These are phyloP conservation scores for Cyanidioschyzon merolae DNA, from an alignment of 23 red algal species.

Conservation along the genomic window DNA sequence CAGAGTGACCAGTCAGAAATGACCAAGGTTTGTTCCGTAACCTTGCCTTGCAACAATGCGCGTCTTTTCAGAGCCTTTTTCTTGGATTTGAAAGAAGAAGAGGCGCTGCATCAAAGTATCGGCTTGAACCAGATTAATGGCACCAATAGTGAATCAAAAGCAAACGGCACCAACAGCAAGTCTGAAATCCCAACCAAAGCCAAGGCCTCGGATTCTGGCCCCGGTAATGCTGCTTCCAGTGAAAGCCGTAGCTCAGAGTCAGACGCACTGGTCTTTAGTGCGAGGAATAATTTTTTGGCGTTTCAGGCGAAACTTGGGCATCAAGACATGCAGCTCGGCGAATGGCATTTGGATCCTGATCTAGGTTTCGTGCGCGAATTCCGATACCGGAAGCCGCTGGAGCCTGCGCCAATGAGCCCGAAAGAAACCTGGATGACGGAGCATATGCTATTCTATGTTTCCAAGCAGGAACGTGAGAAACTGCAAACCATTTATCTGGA, in stretches of 20 bases:
- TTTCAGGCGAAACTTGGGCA: neutral
- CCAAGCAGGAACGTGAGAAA: neutral
- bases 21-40: neutral
- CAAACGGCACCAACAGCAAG: neutral
- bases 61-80: slow-evolving; percentile 2
- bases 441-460: neutral
- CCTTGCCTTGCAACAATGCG: slow-evolving; percentile 12
- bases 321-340: slow-evolving; percentile 1
- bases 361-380: neutral
- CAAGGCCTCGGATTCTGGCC: neutral
- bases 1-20: neutral
- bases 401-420: slow-evolving; percentile 4
- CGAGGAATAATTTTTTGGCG: neutral
- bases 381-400: slow-evolving; percentile 13
- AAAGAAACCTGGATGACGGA: slow-evolving; percentile 11
- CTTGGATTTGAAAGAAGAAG: neutral
- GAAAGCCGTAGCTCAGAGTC: neutral
- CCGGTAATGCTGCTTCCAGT: neutral
- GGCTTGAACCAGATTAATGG: neutral
- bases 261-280: neutral
- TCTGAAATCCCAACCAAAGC: neutral
- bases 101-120: too few relatives aligned
- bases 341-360: neutral
- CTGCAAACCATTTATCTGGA: neutral
- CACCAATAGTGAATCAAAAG: neutral